Evolutionary conservation across 2,329 filamentous ascomycete genomes (phyloP).

Genomic region (Penicillium corylophilum): DNA sequence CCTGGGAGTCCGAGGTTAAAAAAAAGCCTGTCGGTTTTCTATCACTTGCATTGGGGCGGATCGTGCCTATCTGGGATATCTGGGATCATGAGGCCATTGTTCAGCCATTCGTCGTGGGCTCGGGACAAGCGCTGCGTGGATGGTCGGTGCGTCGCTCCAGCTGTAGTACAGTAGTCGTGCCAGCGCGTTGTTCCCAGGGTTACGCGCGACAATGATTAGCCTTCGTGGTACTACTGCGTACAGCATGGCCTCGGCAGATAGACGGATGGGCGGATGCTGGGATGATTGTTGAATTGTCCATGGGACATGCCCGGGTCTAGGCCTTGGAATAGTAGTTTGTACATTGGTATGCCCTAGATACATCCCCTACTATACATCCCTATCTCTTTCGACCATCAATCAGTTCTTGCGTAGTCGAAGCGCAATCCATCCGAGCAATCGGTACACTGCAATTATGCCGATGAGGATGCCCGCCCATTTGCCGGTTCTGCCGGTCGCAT

Average conservation of each 20-base stretch:
- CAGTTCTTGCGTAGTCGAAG: conserved; percentile 36
- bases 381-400: not conserved
- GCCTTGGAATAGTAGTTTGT: not conserved
- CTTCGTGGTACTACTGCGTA: conserved; percentile 1
- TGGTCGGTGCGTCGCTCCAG: not conserved
- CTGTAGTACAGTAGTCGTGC: conserved; percentile 2
- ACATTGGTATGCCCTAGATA: not conserved
- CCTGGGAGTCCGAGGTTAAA: not conserved
- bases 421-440: conserved; percentile 66
- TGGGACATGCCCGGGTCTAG: not conserved
- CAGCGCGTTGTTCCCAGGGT: not conserved
- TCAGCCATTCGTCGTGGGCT: not conserved
- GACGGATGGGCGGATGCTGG: not conserved
- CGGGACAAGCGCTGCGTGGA: not conserved
- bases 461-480: conserved; percentile 76
- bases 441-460: conserved; percentile 71
- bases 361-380: not conserved
- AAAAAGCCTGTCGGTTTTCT: not conserved
- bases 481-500: conserved; percentile 61
- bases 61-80: not conserved
- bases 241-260: not conserved
- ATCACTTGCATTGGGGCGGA: conserved; percentile 1
- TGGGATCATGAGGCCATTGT: not conserved
- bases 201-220: not conserved
- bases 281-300: not conserved